Base-by-base conservation (phyloP, 108 stramenopile species). In the Mayamaea pseudoterrestris region DNA sequence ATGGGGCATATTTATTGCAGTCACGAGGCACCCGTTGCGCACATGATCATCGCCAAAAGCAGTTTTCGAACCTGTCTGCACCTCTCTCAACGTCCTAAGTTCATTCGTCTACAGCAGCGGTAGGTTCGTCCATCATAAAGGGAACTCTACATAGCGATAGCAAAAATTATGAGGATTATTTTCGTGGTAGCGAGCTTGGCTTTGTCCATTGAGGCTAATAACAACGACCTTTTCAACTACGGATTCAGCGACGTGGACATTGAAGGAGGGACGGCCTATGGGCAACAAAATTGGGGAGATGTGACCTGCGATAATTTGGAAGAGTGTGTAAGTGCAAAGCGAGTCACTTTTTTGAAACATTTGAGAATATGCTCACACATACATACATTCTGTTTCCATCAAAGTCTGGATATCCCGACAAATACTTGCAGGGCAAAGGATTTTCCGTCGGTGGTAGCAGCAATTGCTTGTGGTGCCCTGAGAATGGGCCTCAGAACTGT, bases 391-490 rank as follows among this genome's bases (percentile, higher is more conserved):
- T n/a, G n/a, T n/a, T n/a, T n/a, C n/a, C n/a, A n/a, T n/a, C n/a
- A n/a, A n/a, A 39, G 37, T 3, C 37, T 39, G 37, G 37, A 3
- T 39, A 18, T 20, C 37, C 8, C 18, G 20, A 39, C 32, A 39
- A 39, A 39, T 39, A 6, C 37, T n/a, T n/a, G n/a, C n/a, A n/a
- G n/a, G n/a, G n/a, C n/a, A n/a, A n/a, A n/a, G n/a, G n/a, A n/a
- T n/a, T n/a, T n/a, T n/a, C n/a, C n/a, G n/a, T n/a, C n/a, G n/a
- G n/a, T n/a, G n/a, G 34, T 25, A 44, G 16, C 11, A 68, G 58
- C 50, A 54, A 56, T 14, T 68, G 66, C 26, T 48, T 40, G 23
- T 61, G 60, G 60, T 68, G 66, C 24, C 66, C 66, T 14, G 66
- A 36, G 3, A 28, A 28, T 14, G 35, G 34, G 8, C 34, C 50